A percentile compares a stretch with the other conserved stretches of the same genome.
Evolutionary conservation across 768 basidiomycete species (phyloP).

Genomic region (Lactarius indigo): DNA sequence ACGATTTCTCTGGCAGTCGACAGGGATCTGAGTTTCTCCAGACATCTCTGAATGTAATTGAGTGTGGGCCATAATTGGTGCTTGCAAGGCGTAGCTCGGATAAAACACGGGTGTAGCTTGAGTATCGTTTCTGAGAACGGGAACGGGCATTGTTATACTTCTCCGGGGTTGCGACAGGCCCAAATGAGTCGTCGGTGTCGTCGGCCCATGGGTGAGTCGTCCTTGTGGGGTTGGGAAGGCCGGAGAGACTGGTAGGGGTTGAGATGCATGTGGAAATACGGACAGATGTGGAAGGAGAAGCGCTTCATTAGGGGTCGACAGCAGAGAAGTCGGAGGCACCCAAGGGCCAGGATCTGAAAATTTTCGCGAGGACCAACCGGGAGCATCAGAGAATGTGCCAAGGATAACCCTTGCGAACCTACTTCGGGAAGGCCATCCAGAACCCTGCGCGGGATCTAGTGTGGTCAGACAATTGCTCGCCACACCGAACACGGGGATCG

Average conservation of each 20-base stretch:
- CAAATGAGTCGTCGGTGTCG: background rate
- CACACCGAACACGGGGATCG: background rate
- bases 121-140: background rate
- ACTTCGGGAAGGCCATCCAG: background rate
- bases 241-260: background rate
- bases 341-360: background rate
- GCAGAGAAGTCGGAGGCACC: too few relatives aligned
- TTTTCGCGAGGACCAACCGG: background rate
- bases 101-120: background rate
- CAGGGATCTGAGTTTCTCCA: background rate
- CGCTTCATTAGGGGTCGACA: background rate
- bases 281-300: background rate
- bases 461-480: background rate
- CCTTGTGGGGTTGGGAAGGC: background rate
- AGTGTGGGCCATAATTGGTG: background rate
- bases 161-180: background rate
- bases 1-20: background rate
- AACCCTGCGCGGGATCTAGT: background rate
- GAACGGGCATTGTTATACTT: background rate
- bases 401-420: background rate
- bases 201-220: background rate
- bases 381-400: background rate
- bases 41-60: background rate
- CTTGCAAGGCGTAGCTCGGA: background rate
- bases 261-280: background rate